Percentiles rank a stretch among this genome's conserved stretches.
These are phyloP conservation scores for Cystobasidiopsis lactophilus DNA, from an alignment of 768 basidiomycete species.

Conservation along the genomic window DNA sequence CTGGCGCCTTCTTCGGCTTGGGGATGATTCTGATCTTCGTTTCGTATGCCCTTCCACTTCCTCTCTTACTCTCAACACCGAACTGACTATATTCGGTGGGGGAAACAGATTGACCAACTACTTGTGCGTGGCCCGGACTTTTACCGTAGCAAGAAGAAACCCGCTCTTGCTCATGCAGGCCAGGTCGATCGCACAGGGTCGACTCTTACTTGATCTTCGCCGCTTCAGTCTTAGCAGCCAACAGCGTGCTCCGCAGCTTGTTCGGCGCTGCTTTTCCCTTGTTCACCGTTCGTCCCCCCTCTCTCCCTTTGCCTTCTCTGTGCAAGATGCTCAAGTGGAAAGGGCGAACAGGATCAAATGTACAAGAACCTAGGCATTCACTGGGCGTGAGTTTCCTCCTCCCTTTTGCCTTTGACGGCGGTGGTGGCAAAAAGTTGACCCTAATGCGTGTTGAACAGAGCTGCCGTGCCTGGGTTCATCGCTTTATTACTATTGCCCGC, in stretches of 20 bases:
- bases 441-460: no score
- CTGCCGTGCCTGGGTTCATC: no score
- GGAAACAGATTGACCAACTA: background rate
- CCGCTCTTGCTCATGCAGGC: no score
- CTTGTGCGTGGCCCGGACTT: slow-evolving; percentile 1
- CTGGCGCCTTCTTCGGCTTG: slow-evolving; percentile 3
- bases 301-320: background rate
- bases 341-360: background rate
- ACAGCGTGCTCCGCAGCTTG: slow-evolving; percentile 19
- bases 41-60: no score
- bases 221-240: slow-evolving; percentile 20
- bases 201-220: slow-evolving; percentile 19
- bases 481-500: no score
- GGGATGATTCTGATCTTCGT: slow-evolving; percentile 12
- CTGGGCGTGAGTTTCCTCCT: slow-evolving; percentile 1
- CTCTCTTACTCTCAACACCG: no score
- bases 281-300: background rate
- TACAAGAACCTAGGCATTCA: slow-evolving; percentile 6
- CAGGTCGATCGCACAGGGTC: no score
- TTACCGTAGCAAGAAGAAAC: no score
- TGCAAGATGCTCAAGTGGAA: background rate
- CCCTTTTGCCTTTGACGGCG: background rate
- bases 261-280: slow-evolving; percentile 14
- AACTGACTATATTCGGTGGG: background rate
- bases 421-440: background rate